Percentiles rank a stretch among this genome's conserved stretches.
Evolutionary conservation across 192 early-diverging fungal genomes (phyloP).

Genomic region (Mortierella hygrophila): DNA sequence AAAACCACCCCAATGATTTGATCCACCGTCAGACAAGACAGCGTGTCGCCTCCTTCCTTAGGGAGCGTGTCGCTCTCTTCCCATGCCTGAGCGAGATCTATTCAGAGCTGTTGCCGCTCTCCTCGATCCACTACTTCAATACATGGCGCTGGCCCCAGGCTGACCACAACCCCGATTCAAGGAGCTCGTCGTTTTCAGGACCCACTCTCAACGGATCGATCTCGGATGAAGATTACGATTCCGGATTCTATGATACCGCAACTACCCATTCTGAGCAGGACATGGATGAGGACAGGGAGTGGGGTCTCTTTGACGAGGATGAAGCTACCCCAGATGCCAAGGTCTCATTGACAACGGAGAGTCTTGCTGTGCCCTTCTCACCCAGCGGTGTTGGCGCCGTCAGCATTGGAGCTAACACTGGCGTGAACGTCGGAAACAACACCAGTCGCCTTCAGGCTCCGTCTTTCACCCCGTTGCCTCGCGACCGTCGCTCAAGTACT

Average conservation of each 20-base stretch:
- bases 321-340: constrained; percentile 7
- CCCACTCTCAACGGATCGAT: not conserved
- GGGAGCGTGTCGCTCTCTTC: constrained; percentile 34
- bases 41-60: constrained; percentile 31
- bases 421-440: not conserved
- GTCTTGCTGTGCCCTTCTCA: not conserved
- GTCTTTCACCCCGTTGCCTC: constrained; percentile 2
- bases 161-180: not conserved
- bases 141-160: constrained; percentile 33
- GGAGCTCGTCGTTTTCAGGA: not conserved
- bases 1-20: constrained; percentile 55
- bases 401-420: not conserved
- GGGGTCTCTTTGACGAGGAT: constrained; percentile 53
- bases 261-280: constrained; percentile 21
- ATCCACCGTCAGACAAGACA: constrained; percentile 55
- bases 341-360: constrained; percentile 1
- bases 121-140: constrained; percentile 36
- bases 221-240: constrained; percentile 39
- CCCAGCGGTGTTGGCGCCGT: not conserved
- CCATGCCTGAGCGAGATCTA: constrained; percentile 46
- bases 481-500: constrained; percentile 45
- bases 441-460: not conserved
- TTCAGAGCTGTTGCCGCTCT: constrained; percentile 31
- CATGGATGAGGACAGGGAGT: constrained; percentile 51
- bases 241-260: constrained; percentile 33